Base-by-base conservation (phyloP, 2,329 filamentous ascomycete species). In the Neopestalotiopsis sp. region DNA sequence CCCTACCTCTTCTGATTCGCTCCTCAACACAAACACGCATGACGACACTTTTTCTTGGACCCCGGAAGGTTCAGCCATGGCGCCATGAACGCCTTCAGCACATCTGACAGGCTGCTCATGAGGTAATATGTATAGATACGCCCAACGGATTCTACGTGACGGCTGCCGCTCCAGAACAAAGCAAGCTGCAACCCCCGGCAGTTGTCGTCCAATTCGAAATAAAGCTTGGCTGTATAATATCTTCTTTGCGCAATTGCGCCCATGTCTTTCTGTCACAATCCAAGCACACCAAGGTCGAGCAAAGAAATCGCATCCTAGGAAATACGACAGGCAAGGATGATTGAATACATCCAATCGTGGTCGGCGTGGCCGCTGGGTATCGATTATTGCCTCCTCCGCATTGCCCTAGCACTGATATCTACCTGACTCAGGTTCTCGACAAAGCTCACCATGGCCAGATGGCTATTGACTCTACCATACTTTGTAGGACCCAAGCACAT, bases 51-150 rank as follows among this genome's bases (percentile, higher is more conserved):
- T 62, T n/a, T 17, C 24, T 40, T 38, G 34, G 14, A 10, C 13
- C 59, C n/a, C 17, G 9, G 45, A 53, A 40, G 30, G n/a, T 62
- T 62, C 34, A 62, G 32, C 59, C 59, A 62, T 62, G 57, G 28
- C 32, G 45, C 45, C 45, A 53, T 53, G 45, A 10, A 62, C 59
- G 59, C 59, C 34, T n/a, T 9, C 59, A 34, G 30, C 59, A 17
- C 57, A 59, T 59, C 57, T 59, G 57, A 34, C 57, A 59, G 45
- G 24, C 57, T 59, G 57, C 57, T 59, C 17, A 34, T 30, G 57
- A 59, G 57, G 30, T 53, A 53, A 53, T 53, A 20, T n/a, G n/a
- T 34, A 59, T 32, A 34, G 57, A 34, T 59, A 30, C 13, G 57
- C 57, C 30, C 30, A 28, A 30, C 57, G 30, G 57, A 17, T 30